A percentile compares a stretch with the other conserved stretches of the same genome.
Conservation (phyloP, 495 filamentous ascomycete species). For the Podospora tetraspora region DNA sequence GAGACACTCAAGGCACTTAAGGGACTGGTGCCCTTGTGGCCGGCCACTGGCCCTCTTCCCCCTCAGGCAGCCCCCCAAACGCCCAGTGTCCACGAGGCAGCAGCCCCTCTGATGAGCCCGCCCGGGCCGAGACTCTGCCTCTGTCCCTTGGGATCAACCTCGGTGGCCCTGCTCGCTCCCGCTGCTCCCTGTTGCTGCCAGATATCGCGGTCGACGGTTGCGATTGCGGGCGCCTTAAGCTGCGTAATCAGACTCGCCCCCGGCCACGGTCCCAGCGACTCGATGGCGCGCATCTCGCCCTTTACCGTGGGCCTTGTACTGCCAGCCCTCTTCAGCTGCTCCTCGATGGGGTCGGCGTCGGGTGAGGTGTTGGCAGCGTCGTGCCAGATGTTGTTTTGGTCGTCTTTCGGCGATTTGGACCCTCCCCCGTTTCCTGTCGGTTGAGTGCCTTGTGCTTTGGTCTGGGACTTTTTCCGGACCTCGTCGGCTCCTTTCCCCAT, state of each 20-base stretch:
- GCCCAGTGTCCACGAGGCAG: constrained; percentile 71
- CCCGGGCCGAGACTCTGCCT: constrained; percentile 59
- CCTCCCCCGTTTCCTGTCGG: constrained; percentile 21
- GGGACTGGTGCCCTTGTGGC: not conserved
- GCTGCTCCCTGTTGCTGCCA: constrained; percentile 72
- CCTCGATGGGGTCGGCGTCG: constrained; percentile 59
- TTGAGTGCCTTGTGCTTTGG: constrained; percentile 36
- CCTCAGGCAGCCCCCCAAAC: constrained; percentile 54
- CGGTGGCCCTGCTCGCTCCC: constrained; percentile 61
- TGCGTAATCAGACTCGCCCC: constrained; percentile 78
- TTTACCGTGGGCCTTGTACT: constrained; percentile 44
- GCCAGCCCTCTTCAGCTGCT: constrained; percentile 50
- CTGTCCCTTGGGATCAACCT: constrained; percentile 50
- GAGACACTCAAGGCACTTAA: not conserved
- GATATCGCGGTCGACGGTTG: constrained; percentile 79
- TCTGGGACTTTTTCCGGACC: constrained; percentile 47
- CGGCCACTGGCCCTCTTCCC: not conserved
- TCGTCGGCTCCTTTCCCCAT: constrained; percentile 56
- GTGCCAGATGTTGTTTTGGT: constrained; percentile 31
- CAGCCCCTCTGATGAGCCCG: constrained; percentile 42
- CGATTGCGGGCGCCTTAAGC: constrained; percentile 70
- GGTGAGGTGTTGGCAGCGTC: constrained; percentile 43
- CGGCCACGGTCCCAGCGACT: constrained; percentile 82
- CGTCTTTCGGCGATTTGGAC: constrained; percentile 10
- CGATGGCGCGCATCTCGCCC: constrained; percentile 66